Evolutionary conservation across 495 filamentous ascomycete genomes (phyloP), one percentile per base, ranked within the genome.

Genomic region (Aspergillus mulundensis): DNA sequence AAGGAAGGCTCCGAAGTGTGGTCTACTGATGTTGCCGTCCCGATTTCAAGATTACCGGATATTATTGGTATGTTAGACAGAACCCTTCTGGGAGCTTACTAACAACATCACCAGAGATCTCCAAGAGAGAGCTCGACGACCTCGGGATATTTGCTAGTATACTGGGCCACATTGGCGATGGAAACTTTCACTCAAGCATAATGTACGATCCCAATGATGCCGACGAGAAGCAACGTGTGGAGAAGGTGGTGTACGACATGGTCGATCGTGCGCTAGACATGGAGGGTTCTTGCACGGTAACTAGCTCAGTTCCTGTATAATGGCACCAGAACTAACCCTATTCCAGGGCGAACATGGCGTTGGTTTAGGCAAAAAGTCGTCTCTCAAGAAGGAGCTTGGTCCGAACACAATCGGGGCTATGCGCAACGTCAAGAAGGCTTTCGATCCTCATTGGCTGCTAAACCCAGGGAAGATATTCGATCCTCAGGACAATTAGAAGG

Each of bases 381-480:
- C 79, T 0, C 76, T 97, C 46, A 66, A 87, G 39, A 84, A 87
- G 67, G 92, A 97, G 66, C 81, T 97, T n/a, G 91, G 91, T 0
- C 70, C 77, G 10, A 87, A 87, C 34, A 95, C 91, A 0, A 79
- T 97, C 45, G 84, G 78, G 19, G 84, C 94, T 19, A 97, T 97
- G 92, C 87, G 84, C 64, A 82, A 78, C 56, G 85, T 97, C 69
- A 96, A 96, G 74, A 65, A 72, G 1, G 83, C 89, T n/a, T 72
- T 97, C 48, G 92, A 97, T 76, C 92, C 92, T 1, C 66, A 86
- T 41, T 95, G 91, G 89, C 83, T 96, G 42, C 80, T 96, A 83
- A 96, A 96, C 59, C 91, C 91, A 2, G 91, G 89, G 5, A 95
- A 96, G 72, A 92, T 96, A 40, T 88, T 94, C 63, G 89, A 94